phyloP scores from a whole-genome alignment of 805 yeast genomes.

The Lachancea kluyveri region DNA sequence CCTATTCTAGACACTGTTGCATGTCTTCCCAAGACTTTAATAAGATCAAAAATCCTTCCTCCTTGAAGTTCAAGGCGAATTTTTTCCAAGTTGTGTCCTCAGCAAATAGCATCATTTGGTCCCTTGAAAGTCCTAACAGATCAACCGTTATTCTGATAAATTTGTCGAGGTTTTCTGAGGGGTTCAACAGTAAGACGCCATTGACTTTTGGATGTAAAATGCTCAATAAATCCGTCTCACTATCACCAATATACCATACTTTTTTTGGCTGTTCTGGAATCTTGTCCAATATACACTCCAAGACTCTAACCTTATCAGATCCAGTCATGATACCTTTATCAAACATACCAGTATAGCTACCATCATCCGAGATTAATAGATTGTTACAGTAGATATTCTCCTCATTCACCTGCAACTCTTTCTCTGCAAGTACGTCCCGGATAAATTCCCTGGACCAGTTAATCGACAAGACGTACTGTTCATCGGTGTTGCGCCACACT shows the following conservation, averaged over 20 bases:
- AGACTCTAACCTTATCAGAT: constrained; percentile 18
- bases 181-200: constrained; percentile 23
- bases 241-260: constrained; percentile 30
- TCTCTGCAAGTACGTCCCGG: constrained; percentile 11
- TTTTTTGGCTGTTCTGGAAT: background rate
- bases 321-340: constrained; percentile 22
- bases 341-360: constrained; percentile 20
- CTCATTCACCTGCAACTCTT: constrained; percentile 2
- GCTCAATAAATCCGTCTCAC: constrained; percentile 27
- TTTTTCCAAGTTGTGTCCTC: too few relatives aligned
- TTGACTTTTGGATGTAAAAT: constrained; percentile 23
- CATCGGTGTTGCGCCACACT: constrained; percentile 3
- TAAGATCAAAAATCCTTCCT: too few relatives aligned
- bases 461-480: constrained; percentile 22
- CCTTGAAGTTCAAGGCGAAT: too few relatives aligned
- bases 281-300: constrained; percentile 10
- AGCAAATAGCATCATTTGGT: too few relatives aligned
- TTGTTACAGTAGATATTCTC: constrained; percentile 22
- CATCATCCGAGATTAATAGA: constrained; percentile 10
- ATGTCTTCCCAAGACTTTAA: too few relatives aligned
- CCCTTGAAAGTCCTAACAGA: constrained; percentile 12
- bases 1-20: too few relatives aligned
- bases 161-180: constrained; percentile 14
- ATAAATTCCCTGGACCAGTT: constrained; percentile 30
- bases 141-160: constrained; percentile 14